phyloP scores from a whole-genome alignment of 2,329 filamentous ascomycete species.

The Aspergillus caelatus region DNA sequence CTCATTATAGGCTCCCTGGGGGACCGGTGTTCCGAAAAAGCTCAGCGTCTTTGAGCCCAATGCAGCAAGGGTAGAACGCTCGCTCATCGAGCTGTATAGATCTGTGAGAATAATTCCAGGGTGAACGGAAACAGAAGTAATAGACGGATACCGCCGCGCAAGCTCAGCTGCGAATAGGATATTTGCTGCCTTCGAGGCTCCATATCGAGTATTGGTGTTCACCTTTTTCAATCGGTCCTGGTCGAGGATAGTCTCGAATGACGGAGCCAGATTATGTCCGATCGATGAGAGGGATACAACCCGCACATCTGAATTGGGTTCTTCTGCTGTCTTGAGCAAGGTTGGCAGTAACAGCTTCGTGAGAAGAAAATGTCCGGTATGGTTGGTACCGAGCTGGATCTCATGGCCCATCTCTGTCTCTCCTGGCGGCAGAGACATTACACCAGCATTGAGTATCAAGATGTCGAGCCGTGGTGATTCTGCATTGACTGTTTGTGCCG shows the following conservation, averaged over 20 bases:
- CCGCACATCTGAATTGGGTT: constrained; percentile 30
- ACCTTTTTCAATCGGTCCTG: constrained; percentile 32
- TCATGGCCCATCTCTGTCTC: constrained; percentile 41
- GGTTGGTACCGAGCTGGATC: constrained; percentile 44
- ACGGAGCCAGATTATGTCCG: constrained; percentile 29
- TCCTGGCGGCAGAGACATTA: constrained; percentile 42
- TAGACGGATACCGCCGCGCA: constrained; percentile 37
- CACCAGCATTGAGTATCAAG: constrained; percentile 46
- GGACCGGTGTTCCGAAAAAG: constrained; percentile 23
- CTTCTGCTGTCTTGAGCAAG: constrained; percentile 27
- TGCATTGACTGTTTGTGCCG: neutral
- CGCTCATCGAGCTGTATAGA: constrained; percentile 27
- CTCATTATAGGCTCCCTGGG: constrained; percentile 28
- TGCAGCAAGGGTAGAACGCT: constrained; percentile 10
- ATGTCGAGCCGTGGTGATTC: constrained; percentile 32
- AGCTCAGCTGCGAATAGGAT: constrained; percentile 50
- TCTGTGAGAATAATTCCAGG: constrained; percentile 47
- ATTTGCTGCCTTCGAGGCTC: constrained; percentile 51
- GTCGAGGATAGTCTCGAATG: constrained; percentile 32
- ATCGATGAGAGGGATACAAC: constrained; percentile 34
- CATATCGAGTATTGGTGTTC: constrained; percentile 43
- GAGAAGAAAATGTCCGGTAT: constrained; percentile 43
- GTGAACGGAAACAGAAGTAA: constrained; percentile 48
- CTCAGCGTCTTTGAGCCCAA: constrained; percentile 18
- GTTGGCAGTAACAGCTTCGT: constrained; percentile 37